Evolutionary conservation across 2,329 filamentous ascomycete genomes (phyloP), one percentile per base, ranked within the genome.

Genomic region (Dactylonectria macrodidyma): DNA sequence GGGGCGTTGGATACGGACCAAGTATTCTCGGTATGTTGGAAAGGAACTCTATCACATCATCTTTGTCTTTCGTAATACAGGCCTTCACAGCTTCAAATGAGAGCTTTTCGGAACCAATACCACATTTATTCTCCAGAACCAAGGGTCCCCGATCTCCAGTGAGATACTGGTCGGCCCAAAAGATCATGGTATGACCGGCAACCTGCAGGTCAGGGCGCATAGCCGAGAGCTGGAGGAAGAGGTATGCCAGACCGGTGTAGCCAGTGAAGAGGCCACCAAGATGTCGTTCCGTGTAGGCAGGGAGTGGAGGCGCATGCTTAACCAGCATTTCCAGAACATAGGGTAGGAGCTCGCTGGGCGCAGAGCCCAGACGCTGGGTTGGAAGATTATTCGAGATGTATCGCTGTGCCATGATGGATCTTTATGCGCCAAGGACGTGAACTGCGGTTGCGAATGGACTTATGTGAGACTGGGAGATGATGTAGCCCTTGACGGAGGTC

Each of bases 181-280:
- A 80, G 1, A 77, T 63, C 3, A 85, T 76, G 1, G 78, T 75
- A 65, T 85, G 82, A 1, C 81, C 81, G 36, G 79, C 77, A 64
- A 89, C 78, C 10, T 77, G 70, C 2, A 88, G 68, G 44, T 84
- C 75, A 0, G 87, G 85, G 26, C 85, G 81, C 2, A 77, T 67
- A 2, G 76, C 75, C 6, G 84, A 86, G 3, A 89, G 79, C 9
- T 81, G 80, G 24, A 87, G 83, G 76, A 90, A 88, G 10, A 90
- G 80, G 68, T 88, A 87, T 5, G 87, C 85, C n/a, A 89, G 79
- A 14, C 86, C 86, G 2, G 87, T 89, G 16, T 87, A 87, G 1
- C 88, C 88, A 2, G 78, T 80, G 72, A 85, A 87, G 12, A 90
- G 74, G 0, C 88, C 88, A n/a, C 82, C 80, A 12, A 85, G 76